phyloP scores from a whole-genome alignment of 78 protist species.

The Chrysochromulina parva region DNA sequence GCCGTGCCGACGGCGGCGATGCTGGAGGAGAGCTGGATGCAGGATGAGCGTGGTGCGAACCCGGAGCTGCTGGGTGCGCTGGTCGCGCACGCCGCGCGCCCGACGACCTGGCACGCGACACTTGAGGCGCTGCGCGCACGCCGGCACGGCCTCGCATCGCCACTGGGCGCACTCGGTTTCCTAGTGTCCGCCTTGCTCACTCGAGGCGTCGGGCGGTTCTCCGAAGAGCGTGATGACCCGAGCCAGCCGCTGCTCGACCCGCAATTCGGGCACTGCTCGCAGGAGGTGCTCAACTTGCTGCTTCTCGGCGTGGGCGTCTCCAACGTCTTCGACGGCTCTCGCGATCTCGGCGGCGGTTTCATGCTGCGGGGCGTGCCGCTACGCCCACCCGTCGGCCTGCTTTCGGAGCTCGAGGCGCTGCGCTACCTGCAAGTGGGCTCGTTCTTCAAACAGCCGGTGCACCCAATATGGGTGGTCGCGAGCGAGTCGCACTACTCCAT shows the following conservation, averaged over 20 bases:
- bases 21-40: too few relatives aligned
- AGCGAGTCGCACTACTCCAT: neutral
- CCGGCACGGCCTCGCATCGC: too few relatives aligned
- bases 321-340: neutral
- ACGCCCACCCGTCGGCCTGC: neutral
- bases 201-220: neutral
- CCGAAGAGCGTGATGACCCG: neutral
- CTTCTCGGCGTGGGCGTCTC: neutral
- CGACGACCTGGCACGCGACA: too few relatives aligned
- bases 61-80: too few relatives aligned
- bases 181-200: neutral
- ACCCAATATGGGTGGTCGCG: constrained; percentile 1
- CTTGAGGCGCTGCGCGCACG: too few relatives aligned
- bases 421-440: neutral
- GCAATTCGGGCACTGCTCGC: neutral
- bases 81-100: too few relatives aligned
- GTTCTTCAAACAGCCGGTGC: neutral
- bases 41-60: too few relatives aligned
- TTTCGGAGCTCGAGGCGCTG: neutral
- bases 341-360: neutral
- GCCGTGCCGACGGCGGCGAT: too few relatives aligned
- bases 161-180: neutral
- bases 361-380: neutral
- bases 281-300: neutral
- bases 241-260: neutral